Evolutionary conservation across 2,329 filamentous ascomycete species (phyloP), one percentile per base, ranked within the genome.

Genomic region (Curvularia eragrostidis): DNA sequence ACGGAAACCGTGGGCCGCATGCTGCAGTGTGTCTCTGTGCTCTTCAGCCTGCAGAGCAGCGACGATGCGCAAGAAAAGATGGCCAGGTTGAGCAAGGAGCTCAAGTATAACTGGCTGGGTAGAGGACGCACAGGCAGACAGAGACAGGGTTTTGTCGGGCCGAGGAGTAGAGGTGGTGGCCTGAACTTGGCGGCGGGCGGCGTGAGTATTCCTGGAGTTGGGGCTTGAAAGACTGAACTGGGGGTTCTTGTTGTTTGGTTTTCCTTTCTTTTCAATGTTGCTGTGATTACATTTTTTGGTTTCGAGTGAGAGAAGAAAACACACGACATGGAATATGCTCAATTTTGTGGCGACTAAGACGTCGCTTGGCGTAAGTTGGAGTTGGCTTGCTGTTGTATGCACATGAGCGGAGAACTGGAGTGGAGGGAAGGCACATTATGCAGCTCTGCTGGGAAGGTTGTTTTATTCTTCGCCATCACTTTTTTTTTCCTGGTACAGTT

Each of bases 91-190:
- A 92, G 90, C 56, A 89, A 91, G 72, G 88, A 95, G 67, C 81
- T 99, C 60, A 99, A 98, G 79, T 87, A 97, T 69, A 99, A 99
- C 76, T 99, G 95, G 95, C 84, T 99, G 1, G 94, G 94, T 0
- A 83, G 95, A 46, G 94, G 94, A 0, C 81, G 95, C 34, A 98
- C 93, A 3, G 95, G 95, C 0, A 83, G 95, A 62, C 96, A 98
- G 76, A 82, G 95, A 52, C 86, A 92, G 63, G 95, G 95, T 0
- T 94, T 97, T 73, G 93, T 98, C 0, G 93, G 93, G 15, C 61
- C 65, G 44, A 55, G 62, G 32, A 61, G 67, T 23, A 59, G 63
- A 9, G 64, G 66, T 3, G 54, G 49, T 6, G 57, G 13, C 1
- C 18, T 47, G 44, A 47, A 43, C 24, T 34, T 53, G 2, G 34